Evolutionary conservation across 2,329 filamentous ascomycete species (phyloP).

Genomic region (Colletotrichum navitas): DNA sequence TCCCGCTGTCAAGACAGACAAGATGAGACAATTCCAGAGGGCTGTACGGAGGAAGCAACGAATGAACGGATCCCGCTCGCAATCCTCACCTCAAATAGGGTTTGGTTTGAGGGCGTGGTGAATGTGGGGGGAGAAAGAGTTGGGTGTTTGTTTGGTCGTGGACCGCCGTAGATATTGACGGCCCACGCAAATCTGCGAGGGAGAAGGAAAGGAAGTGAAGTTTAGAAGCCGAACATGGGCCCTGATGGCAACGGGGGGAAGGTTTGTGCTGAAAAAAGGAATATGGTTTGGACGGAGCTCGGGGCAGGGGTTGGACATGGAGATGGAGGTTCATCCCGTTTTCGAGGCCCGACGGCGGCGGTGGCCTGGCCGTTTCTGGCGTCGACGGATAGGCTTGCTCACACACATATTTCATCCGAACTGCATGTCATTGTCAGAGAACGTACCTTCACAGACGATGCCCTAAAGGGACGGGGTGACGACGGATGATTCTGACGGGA

Average conservation of each 20-base stretch:
- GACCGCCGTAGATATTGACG: conserved; percentile 49
- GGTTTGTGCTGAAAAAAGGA: conserved; percentile 26
- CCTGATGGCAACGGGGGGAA: conserved; percentile 17
- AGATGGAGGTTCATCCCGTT: conserved; percentile 35
- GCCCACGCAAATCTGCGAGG: conserved; percentile 59
- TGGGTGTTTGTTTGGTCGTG: conserved; percentile 44
- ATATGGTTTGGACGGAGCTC: conserved; percentile 37
- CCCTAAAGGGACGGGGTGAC: conserved; percentile 21
- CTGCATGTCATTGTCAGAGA: conserved; percentile 4
- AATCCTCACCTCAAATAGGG: conserved; percentile 52
- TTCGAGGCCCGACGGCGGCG: conserved; percentile 5
- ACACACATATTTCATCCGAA: conserved; percentile 13
- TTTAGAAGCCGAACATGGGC: conserved; percentile 47
- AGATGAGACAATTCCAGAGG: conserved; percentile 64
- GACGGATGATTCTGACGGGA: conserved; percentile 38
- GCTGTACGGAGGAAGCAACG: conserved; percentile 67
- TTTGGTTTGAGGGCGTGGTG: conserved; percentile 40
- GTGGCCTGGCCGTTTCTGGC: not conserved
- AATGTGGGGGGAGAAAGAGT: conserved; percentile 56
- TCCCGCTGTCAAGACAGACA: conserved; percentile 56
- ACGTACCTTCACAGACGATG: conserved; percentile 43
- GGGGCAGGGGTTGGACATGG: conserved; percentile 15
- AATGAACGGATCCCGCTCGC: conserved; percentile 74
- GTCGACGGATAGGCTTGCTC: not conserved
- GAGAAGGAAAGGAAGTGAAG: conserved; percentile 40